A percentile compares a stretch with the other conserved stretches of the same genome.
These are phyloP conservation scores for Abrus pulchellus DNA, from an alignment of 306 rosid genomes.

Conservation along the genomic window DNA sequence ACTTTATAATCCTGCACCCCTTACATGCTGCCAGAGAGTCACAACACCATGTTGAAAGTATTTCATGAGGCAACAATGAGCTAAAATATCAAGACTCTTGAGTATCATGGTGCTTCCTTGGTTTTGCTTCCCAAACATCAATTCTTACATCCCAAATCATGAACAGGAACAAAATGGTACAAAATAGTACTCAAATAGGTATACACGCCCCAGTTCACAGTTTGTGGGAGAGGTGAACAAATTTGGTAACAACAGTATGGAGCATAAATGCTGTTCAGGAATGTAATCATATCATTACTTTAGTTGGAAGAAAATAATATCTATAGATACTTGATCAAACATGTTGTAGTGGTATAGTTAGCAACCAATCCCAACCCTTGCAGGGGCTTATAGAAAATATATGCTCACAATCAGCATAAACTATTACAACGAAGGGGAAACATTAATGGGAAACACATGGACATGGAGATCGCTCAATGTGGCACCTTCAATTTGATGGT, in stretches of 20 bases:
- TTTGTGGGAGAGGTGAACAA: no score
- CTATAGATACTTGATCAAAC: slow-evolving; percentile 7
- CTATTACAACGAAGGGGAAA: slow-evolving; percentile 9
- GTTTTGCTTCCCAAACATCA: no score
- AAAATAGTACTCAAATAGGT: no score
- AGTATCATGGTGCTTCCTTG: no score
- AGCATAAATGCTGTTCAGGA: slow-evolving; percentile 12
- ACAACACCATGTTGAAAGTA: no score
- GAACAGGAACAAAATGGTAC: no score
- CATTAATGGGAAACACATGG: neutral
- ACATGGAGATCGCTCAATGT: neutral
- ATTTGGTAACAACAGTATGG: neutral
- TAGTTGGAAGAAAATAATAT: slow-evolving; percentile 11
- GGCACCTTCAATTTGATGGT: neutral
- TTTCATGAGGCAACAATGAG: no score
- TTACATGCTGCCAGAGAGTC: no score
- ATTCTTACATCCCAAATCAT: no score
- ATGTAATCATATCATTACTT: slow-evolving; percentile 13
- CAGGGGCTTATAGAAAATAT: neutral
- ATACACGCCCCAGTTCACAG: no score
- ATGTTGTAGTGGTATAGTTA: neutral
- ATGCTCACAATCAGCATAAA: neutral
- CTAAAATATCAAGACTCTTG: no score
- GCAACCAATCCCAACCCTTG: slow-evolving; percentile 9
- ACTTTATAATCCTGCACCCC: no score